phyloP scores from a whole-genome alignment of 371 early-diverging fungal species.

The Nematocida sp. region DNA sequence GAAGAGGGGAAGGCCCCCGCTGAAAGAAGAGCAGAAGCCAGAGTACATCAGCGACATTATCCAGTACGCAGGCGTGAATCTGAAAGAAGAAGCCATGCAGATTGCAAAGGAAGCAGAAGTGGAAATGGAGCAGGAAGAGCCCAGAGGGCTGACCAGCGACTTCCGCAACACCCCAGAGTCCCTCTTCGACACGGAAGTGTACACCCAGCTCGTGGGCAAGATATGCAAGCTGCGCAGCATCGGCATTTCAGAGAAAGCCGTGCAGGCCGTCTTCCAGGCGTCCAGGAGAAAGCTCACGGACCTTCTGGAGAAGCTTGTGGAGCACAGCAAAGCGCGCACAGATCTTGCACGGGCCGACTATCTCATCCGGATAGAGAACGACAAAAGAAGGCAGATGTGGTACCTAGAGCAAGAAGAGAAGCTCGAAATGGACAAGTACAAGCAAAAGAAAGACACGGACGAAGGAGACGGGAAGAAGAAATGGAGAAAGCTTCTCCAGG shows the following conservation, averaged over 20 bases:
- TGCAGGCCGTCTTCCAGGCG: slow-evolving; percentile 58
- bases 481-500: slow-evolving; percentile 62
- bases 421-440: slow-evolving; percentile 60
- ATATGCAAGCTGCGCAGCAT: slow-evolving; percentile 53
- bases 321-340: slow-evolving; percentile 59
- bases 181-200: slow-evolving; percentile 59
- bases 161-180: slow-evolving; percentile 39
- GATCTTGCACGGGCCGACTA: slow-evolving; percentile 51
- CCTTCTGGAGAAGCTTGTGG: slow-evolving; percentile 61
- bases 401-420: slow-evolving; percentile 64
- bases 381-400: slow-evolving; percentile 64
- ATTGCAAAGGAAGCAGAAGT: slow-evolving; percentile 53
- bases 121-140: slow-evolving; percentile 53
- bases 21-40: slow-evolving; percentile 61
- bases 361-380: slow-evolving; percentile 62
- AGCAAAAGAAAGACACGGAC: slow-evolving; percentile 58
- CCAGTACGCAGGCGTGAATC: slow-evolving; percentile 64
- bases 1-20: slow-evolving; percentile 33
- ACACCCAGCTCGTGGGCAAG: slow-evolving; percentile 58
- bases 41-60: slow-evolving; percentile 65
- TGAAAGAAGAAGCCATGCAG: slow-evolving; percentile 64
- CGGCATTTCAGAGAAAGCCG: slow-evolving; percentile 54
- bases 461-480: slow-evolving; percentile 60
- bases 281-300: slow-evolving; percentile 62
- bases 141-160: slow-evolving; percentile 52